Conservation (phyloP, 2,329 filamentous ascomycete genomes). For the Colletotrichum paranaense region DNA sequence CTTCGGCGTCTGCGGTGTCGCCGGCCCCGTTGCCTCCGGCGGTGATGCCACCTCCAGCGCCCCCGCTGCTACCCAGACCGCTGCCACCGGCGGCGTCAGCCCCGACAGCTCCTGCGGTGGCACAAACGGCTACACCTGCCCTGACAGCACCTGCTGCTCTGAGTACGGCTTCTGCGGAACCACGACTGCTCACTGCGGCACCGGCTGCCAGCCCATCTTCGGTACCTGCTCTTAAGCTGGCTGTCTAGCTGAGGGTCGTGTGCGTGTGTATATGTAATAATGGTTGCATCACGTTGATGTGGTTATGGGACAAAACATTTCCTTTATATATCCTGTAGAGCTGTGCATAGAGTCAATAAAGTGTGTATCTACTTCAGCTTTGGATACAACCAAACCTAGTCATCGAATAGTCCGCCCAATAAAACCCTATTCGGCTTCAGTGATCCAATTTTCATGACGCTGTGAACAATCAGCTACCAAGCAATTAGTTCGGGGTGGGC, state of each 20-base stretch:
- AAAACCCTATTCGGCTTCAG: too few relatives aligned
- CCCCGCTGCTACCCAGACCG: constrained; percentile 14
- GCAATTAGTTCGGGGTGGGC: background rate
- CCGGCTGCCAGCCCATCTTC: constrained; percentile 32
- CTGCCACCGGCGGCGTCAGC: constrained; percentile 24
- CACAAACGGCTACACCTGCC: constrained; percentile 23
- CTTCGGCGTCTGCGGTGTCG: constrained; percentile 37
- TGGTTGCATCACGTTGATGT: background rate
- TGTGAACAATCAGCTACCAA: background rate
- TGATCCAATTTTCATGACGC: background rate
- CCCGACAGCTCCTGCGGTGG: constrained; percentile 31
- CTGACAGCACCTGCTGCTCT: constrained; percentile 35
- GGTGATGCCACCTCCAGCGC: constrained; percentile 14
- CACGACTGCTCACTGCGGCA: constrained; percentile 37
- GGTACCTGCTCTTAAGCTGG: constrained; percentile 20
- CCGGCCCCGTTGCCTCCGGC: constrained; percentile 20
- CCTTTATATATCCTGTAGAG: constrained; percentile 12
- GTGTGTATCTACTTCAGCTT: constrained; percentile 16
- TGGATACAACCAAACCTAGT: constrained; percentile 8
- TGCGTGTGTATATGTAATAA: background rate
- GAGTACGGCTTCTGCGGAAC: constrained; percentile 38
- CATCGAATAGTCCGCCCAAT: background rate
- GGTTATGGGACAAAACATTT: background rate
- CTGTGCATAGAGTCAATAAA: constrained; percentile 18
- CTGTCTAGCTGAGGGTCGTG: background rate